Evolutionary conservation across 345 rosid species (phyloP), one percentile per base, ranked within the genome.

Genomic region (Boechera stricta): DNA sequence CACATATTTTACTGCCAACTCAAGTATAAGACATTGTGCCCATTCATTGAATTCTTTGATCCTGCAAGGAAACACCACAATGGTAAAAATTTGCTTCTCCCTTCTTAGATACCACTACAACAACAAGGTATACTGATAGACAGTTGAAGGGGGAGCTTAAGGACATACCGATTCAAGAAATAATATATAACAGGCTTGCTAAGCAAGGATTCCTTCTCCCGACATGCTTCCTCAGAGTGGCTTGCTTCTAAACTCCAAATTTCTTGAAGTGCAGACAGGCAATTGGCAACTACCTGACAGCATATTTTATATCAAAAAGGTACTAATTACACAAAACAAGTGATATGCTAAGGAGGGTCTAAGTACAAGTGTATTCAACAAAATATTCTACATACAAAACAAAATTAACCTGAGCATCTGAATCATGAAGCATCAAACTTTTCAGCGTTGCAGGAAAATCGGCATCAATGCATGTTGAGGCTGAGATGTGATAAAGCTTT

Each of bases 11-110:
- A 88, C 85, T 36, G 85, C 91, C 81, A 95, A 84, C 77, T 95
- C 99, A 80, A 95, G 95, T 81, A 95, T 87, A 69, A 91, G 93
- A 76, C 98, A 95, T 69, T 95, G 99, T 28, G 96, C 94, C 98
- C 99, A 95, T 85, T 95, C 99, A 84, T 82, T 91, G 72, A 95
- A 92, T 62, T 88, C 98, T 84, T 79, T 91, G 79, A 95, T 88
- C 86, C 99, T 95, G 94, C 83, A 87, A 56, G 45, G 42, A 79
- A 67, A 65, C 59, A 15, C 64, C 39, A 45, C 62, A 28, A 64
- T 55, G 24, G 24, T 52, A 53, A 60, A 21, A 51, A 26, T 26
- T 35, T 69, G 3, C 58, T 32, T 69, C 39, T 57, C 58, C 49
- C 18, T 49, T 55, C 48, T 26, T 56, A 49, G 33, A 41, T 32